phyloP scores from a whole-genome alignment of 2,329 filamentous ascomycete genomes.

The Graphilbum ipis-grandicollis region DNA sequence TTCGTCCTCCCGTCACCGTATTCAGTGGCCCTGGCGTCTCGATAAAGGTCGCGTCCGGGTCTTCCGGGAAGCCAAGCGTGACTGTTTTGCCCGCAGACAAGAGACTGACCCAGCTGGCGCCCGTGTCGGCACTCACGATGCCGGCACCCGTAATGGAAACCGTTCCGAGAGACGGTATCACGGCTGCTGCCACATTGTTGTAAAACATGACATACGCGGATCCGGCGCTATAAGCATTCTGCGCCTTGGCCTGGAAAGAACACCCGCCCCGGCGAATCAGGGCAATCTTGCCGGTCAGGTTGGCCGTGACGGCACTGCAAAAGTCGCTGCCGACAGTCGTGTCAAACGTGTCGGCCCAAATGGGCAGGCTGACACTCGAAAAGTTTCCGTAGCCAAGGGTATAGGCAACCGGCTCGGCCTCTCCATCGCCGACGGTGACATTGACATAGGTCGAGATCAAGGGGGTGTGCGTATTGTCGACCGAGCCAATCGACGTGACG shows the following conservation, averaged over 20 bases:
- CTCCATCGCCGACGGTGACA: slow-evolving; percentile 18
- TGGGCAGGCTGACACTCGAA: slow-evolving; percentile 24
- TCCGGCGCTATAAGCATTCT: slow-evolving; percentile 33
- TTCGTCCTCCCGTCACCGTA: slow-evolving; percentile 24
- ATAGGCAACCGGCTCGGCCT: slow-evolving; percentile 21
- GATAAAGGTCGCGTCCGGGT: background rate
- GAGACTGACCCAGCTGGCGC: background rate
- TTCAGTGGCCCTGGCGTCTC: slow-evolving; percentile 14
- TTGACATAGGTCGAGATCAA: slow-evolving; percentile 21
- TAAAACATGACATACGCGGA: slow-evolving; percentile 45
- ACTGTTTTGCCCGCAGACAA: background rate
- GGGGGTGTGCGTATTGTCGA: slow-evolving; percentile 28
- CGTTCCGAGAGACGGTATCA: background rate
- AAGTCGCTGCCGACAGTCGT: slow-evolving; percentile 33
- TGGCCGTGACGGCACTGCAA: slow-evolving; percentile 27
- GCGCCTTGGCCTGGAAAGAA: slow-evolving; percentile 33
- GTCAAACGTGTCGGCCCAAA: slow-evolving; percentile 22
- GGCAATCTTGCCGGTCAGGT: slow-evolving; percentile 38
- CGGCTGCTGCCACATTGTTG: slow-evolving; percentile 12
- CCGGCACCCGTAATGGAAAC: background rate
- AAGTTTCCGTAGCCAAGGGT: slow-evolving; percentile 21
- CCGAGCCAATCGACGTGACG: slow-evolving; percentile 29
- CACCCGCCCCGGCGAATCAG: slow-evolving; percentile 37
- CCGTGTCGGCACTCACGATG: background rate
- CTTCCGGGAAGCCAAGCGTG: background rate